phyloP scores from a whole-genome alignment of 2,329 filamentous ascomycete genomes.

The Colletotrichum musae region DNA sequence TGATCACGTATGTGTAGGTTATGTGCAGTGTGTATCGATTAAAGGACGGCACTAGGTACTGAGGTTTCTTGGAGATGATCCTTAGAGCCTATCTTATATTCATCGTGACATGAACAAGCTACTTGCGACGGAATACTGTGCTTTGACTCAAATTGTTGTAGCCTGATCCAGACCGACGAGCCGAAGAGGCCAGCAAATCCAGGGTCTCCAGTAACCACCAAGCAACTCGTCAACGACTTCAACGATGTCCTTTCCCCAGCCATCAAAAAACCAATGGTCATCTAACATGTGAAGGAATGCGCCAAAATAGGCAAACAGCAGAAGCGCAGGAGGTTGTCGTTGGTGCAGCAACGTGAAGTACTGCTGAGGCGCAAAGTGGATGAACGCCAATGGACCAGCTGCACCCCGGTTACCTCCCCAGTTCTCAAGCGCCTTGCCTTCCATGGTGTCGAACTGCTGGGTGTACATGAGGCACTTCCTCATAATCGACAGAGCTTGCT shows the following conservation, averaged over 20 bases:
- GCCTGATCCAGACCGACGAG: not conserved
- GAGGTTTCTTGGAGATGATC: too few species aligned
- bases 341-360: conserved; percentile 44
- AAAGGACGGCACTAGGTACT: too few species aligned
- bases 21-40: too few species aligned
- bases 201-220: conserved; percentile 42
- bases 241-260: conserved; percentile 43
- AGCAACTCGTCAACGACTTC: conserved; percentile 41
- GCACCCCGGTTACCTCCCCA: conserved; percentile 42
- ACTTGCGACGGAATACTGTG: too few species aligned
- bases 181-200: conserved; percentile 36
- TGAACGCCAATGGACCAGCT: conserved; percentile 42
- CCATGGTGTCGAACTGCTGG: conserved; percentile 40
- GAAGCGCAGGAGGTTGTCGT: conserved; percentile 42
- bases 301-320: conserved; percentile 43
- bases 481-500: conserved; percentile 29
- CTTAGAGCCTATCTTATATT: too few species aligned
- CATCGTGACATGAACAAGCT: not conserved
- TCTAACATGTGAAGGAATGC: conserved; percentile 35
- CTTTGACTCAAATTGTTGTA: not conserved
- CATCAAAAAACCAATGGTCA: conserved; percentile 41
- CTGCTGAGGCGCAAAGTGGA: conserved; percentile 38
- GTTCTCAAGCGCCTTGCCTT: not conserved
- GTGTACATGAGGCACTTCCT: conserved; percentile 39
- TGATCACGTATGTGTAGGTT: too few species aligned